Evolutionary conservation across 1,139 yeast genomes (phyloP).

Genomic region (Pichia cactophila): DNA sequence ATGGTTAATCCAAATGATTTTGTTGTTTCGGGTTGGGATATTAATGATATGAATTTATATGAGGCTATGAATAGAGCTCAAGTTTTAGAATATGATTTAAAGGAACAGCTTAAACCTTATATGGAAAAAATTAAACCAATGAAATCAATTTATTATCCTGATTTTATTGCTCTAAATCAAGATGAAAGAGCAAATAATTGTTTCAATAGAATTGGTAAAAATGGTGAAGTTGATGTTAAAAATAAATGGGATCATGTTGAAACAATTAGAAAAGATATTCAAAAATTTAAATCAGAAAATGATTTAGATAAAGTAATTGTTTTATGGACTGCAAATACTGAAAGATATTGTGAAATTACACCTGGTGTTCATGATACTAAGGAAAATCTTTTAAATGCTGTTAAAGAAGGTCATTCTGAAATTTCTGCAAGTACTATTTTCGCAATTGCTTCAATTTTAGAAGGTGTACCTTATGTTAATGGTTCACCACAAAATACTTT

Average conservation of each 20-base stretch:
- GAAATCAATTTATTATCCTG: conserved; percentile 89
- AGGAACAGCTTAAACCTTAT: conserved; percentile 62
- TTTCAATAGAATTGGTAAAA: conserved; percentile 43
- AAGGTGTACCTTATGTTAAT: conserved; percentile 81
- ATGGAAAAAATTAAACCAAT: conserved; percentile 63
- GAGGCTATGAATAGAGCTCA: conserved; percentile 80
- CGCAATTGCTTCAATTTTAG: conserved; percentile 88
- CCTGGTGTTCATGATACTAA: conserved; percentile 84
- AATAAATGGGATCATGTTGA: conserved; percentile 90
- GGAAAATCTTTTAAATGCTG: conserved; percentile 65
- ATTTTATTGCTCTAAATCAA: conserved; percentile 93
- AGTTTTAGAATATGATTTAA: conserved; percentile 82
- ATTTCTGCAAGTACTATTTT: conserved; percentile 87
- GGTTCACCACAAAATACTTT: conserved; percentile 98
- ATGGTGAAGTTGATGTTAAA: conserved; percentile 45
- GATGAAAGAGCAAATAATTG: conserved; percentile 87
- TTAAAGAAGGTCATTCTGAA: conserved; percentile 74
- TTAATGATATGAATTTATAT: conserved; percentile 60
- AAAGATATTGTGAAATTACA: conserved; percentile 75
- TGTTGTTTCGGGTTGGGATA: conserved; percentile 94
- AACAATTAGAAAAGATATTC: conserved; percentile 75
- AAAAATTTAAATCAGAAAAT: conserved; percentile 67
- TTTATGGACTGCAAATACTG: conserved; percentile 97
- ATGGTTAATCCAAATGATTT: conserved; percentile 86
- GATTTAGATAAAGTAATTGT: conserved; percentile 80